Conservation (phyloP, 73 alveolate genomes). For the Tetrahymena thermophila region DNA sequence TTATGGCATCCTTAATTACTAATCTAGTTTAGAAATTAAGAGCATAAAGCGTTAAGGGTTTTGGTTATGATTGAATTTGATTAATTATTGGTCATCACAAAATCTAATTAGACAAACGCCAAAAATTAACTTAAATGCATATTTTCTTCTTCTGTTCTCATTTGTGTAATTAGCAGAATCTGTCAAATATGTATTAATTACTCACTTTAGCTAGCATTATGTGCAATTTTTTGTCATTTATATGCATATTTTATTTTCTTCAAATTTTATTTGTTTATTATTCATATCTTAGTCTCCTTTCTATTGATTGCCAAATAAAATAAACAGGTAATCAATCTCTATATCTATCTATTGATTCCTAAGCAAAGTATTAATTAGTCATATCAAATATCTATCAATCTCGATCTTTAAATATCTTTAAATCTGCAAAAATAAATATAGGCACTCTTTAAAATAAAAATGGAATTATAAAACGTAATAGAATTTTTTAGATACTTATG, state of each 20-base stretch:
- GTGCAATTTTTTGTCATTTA: neutral
- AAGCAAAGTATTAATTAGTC: neutral
- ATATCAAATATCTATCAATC: neutral
- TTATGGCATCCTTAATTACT: neutral
- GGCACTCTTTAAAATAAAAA: neutral
- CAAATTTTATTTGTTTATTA: neutral
- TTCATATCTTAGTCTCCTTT: constrained; percentile 1
- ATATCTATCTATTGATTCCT: neutral
- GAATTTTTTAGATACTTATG: neutral
- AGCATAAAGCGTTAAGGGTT: neutral
- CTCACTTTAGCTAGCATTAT: neutral
- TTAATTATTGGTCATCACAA: neutral
- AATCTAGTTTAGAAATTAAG: neutral
- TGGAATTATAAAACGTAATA: neutral
- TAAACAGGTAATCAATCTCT: neutral
- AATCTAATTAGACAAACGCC: neutral
- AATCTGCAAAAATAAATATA: neutral
- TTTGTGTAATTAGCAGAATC: neutral
- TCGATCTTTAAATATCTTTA: neutral
- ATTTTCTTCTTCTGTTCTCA: constrained; percentile 1
- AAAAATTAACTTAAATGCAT: neutral
- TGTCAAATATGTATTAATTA: neutral
- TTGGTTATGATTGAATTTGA: neutral
- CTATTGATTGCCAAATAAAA: neutral
- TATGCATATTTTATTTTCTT: neutral